Evolutionary conservation across 768 basidiomycete species (phyloP), one percentile per base, ranked within the genome.

Genomic region (Calocybe gangraenosa): DNA sequence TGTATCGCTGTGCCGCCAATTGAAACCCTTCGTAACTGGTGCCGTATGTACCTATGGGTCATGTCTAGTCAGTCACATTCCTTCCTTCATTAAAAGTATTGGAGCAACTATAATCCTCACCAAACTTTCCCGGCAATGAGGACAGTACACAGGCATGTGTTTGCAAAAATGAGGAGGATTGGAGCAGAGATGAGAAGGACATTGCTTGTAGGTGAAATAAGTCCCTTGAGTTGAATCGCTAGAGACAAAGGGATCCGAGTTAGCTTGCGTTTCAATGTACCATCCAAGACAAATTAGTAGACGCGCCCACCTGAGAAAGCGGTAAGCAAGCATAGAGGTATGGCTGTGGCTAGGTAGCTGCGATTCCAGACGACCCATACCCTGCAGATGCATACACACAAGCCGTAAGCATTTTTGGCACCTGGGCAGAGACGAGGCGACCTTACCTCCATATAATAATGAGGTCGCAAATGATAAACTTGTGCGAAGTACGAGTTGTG

Each of bases 371-470:
- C 44, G 15, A 49, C 48, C 48, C 48, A 49, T 2, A n/a, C n/a
- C n/a, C n/a, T n/a, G n/a, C n/a, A n/a, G n/a, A n/a, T n/a, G n/a
- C n/a, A n/a, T n/a, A n/a, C n/a, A n/a, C n/a, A n/a, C n/a, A n/a
- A n/a, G n/a, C n/a, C n/a, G n/a, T n/a, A n/a, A n/a, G n/a, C n/a
- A n/a, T n/a, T n/a, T 5, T 15, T 21, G 25, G 6, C 6, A 11
- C 25, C 11, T 6, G 25, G 11, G 25, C 25, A 28, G 11, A n/a
- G n/a, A n/a, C n/a, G n/a, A n/a, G n/a, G 25, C 25, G 11, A 15
- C 15, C 28, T 13, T 11, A 52, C 51, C 51, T 46, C 51, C 51
- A 52, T 23, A 52, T 52, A 1, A 52, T 40, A 8, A 52, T 45
- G 3, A 52, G 22, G 19, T 52, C 51, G 7, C 51, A 47, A 20